Evolutionary conservation across 2,329 filamentous ascomycete species (phyloP).

Genomic region (Ilyonectria destructans): DNA sequence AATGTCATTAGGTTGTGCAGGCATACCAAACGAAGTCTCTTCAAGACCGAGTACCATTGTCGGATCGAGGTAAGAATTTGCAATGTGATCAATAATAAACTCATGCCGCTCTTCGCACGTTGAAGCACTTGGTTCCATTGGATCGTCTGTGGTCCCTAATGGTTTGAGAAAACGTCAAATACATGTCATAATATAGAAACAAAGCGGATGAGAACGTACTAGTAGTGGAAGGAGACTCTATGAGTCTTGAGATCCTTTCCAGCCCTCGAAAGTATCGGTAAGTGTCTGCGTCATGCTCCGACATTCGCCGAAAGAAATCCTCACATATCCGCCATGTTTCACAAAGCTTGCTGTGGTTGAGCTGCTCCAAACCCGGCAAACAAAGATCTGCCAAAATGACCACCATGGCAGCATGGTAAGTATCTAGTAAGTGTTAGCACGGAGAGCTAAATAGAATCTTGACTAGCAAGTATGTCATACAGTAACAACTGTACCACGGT

Average conservation of each 20-base stretch:
- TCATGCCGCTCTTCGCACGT: not conserved
- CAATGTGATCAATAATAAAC: not conserved
- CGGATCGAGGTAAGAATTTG: not conserved
- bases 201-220: not conserved
- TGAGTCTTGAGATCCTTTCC: not conserved
- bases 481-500: not conserved
- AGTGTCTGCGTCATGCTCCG: not conserved
- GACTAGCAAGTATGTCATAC: not conserved
- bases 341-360: not conserved
- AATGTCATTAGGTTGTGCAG: not conserved
- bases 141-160: not conserved
- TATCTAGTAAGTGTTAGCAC: not conserved
- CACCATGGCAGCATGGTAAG: not conserved
- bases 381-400: not conserved
- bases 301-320: not conserved
- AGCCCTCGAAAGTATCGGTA: slow-evolving; percentile 1
- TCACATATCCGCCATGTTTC: not conserved
- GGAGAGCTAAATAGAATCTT: not conserved
- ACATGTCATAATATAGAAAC: not conserved
- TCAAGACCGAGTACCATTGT: not conserved
- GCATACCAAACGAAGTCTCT: not conserved
- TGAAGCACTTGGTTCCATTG: not conserved
- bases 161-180: not conserved
- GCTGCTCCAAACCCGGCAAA: not conserved
- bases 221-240: not conserved